phyloP scores from a whole-genome alignment of 108 stramenopile species.

The Nitzschia inconspicua region DNA sequence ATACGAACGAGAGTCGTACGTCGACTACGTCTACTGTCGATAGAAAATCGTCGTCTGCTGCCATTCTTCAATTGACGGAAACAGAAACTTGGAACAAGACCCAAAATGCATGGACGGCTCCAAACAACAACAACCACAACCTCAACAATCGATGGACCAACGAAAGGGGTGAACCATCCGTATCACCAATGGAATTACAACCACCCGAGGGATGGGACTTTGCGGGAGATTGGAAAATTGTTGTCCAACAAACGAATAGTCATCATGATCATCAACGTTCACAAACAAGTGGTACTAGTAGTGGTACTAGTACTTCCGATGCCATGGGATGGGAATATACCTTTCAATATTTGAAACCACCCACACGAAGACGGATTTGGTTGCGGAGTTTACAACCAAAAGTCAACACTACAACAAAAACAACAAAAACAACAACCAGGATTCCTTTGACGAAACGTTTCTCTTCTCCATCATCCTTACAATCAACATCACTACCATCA shows the following conservation, averaged over 20 bases:
- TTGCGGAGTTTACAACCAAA: conserved; percentile 41
- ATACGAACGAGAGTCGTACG: too few relatives aligned
- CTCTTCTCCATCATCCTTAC: too few relatives aligned
- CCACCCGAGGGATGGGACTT: conserved; percentile 49
- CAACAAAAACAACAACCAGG: background rate
- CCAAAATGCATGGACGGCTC: conserved; percentile 34
- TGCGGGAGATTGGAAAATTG: conserved; percentile 81
- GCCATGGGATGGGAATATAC: conserved; percentile 74
- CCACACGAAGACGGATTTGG: conserved; percentile 63
- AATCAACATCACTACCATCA: background rate
- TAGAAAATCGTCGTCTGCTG: too few relatives aligned
- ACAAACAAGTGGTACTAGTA: background rate
- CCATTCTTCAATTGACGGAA: conserved; percentile 33
- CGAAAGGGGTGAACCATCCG: conserved; percentile 16
- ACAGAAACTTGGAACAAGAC: conserved; percentile 43
- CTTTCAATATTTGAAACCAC: conserved; percentile 38
- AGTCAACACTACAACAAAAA: background rate
- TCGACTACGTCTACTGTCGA: too few relatives aligned
- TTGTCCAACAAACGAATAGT: conserved; percentile 18
- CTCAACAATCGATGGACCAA: conserved; percentile 27
- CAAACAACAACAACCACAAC: background rate
- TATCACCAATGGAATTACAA: conserved; percentile 14
- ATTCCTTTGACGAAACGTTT: background rate
- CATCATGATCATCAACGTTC: too few relatives aligned
- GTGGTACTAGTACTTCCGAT: conserved; percentile 26